Evolutionary conservation across 2,329 filamentous ascomycete genomes (phyloP).

Genomic region (Cadophora malorum): DNA sequence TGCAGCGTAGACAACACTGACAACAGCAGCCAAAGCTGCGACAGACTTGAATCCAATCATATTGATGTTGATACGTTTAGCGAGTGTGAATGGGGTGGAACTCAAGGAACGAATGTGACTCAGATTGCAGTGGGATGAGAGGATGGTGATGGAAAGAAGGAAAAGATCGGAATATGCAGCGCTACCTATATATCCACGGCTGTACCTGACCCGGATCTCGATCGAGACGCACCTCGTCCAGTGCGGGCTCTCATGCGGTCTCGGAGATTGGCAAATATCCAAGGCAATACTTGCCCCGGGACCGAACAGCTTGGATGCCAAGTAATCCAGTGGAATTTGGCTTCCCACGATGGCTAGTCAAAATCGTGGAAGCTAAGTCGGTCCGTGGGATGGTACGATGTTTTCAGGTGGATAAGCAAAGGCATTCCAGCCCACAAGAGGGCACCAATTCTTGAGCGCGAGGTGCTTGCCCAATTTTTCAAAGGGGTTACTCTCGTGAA

Average conservation of each 20-base stretch:
- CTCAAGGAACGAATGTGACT: background rate
- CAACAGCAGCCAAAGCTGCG: conserved; percentile 19
- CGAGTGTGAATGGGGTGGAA: conserved; percentile 11
- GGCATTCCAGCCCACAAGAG: background rate
- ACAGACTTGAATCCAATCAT: conserved; percentile 30
- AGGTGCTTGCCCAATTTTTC: background rate
- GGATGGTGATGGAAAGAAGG: background rate
- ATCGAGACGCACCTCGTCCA: conserved; percentile 4
- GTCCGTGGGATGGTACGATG: background rate
- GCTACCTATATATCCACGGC: conserved; percentile 14
- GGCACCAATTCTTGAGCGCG: too few species aligned
- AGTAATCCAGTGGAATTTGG: background rate
- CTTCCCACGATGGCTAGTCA: background rate
- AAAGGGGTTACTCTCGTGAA: background rate
- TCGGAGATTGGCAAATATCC: conserved; percentile 18
- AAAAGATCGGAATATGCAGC: conserved; percentile 13
- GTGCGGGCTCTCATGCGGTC: background rate
- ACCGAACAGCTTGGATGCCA: conserved; percentile 2
- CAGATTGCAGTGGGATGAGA: conserved; percentile 11
- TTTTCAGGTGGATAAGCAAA: background rate
- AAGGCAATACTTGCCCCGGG: conserved; percentile 2
- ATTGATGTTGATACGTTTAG: conserved; percentile 18
- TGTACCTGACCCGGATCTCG: conserved; percentile 6
- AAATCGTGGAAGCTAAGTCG: background rate
- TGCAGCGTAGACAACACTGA: conserved; percentile 21